These are phyloP conservation scores for Coemansia aciculifera DNA, from an alignment of 192 early-diverging fungal species.

Conservation along the genomic window DNA sequence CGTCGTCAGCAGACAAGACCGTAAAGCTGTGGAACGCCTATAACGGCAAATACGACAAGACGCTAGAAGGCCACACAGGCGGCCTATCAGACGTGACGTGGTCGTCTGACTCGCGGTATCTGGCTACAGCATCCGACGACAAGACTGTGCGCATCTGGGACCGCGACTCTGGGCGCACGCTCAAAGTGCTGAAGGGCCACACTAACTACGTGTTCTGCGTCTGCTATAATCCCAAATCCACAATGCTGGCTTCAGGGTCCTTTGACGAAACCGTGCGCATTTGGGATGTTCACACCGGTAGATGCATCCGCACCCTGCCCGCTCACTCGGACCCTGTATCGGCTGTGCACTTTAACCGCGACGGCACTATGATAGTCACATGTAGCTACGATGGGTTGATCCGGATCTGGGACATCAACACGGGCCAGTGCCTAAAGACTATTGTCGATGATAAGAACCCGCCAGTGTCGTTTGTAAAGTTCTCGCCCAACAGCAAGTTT, in stretches of 20 bases:
- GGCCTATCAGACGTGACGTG: constrained; percentile 97
- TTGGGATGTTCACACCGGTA: constrained; percentile 93
- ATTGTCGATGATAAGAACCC: constrained; percentile 95
- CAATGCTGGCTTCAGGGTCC: constrained; percentile 93
- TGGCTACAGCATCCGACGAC: constrained; percentile 95
- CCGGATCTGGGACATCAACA: constrained; percentile 97
- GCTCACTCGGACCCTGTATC: constrained; percentile 97
- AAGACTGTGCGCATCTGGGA: constrained; percentile 94
- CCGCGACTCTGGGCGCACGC: constrained; percentile 67
- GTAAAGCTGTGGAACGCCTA: constrained; percentile 91
- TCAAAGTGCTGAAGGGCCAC: constrained; percentile 85
- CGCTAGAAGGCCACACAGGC: constrained; percentile 84
- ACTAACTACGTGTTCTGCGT: constrained; percentile 98
- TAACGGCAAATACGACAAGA: constrained; percentile 75
- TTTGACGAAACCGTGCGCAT: constrained; percentile 97
- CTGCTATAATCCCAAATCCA: constrained; percentile 92
- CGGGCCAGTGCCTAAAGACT: constrained; percentile 98
- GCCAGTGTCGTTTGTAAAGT: constrained; percentile 95
- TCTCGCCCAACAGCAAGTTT: constrained; percentile 99
- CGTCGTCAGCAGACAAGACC: constrained; percentile 87
- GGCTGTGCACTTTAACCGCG: constrained; percentile 94
- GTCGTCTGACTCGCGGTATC: constrained; percentile 84
- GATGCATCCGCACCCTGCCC: constrained; percentile 87
- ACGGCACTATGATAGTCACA: constrained; percentile 95
- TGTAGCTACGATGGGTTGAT: constrained; percentile 95